Evolutionary conservation across 108 stramenopile species (phyloP).

Genomic region (Stephanodiscus triporus): DNA sequence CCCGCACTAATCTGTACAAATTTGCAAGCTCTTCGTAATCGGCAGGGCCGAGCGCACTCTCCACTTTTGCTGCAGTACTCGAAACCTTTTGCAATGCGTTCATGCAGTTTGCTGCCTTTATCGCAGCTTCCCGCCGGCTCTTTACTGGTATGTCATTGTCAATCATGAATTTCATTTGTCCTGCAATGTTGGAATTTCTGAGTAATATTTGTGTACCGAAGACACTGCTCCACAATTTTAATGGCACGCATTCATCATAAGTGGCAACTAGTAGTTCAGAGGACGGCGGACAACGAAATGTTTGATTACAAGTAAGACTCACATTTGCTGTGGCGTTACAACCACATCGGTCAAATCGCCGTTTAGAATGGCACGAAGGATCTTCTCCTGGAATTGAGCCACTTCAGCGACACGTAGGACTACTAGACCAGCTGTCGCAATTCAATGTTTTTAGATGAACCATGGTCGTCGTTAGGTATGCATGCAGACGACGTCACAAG

Average conservation of each 20-base stretch:
- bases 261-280: neutral
- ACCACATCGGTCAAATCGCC: conserved; percentile 54
- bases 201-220: conserved; percentile 70
- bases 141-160: conserved; percentile 54
- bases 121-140: conserved; percentile 42
- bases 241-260: neutral
- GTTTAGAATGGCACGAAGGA: conserved; percentile 60
- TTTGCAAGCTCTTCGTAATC: conserved; percentile 63
- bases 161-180: conserved; percentile 72
- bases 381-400: conserved; percentile 72
- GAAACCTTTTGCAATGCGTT: conserved; percentile 59
- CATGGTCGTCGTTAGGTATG: neutral
- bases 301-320: neutral
- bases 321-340: conserved; percentile 63
- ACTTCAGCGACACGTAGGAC: conserved; percentile 73
- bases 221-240: conserved; percentile 6
- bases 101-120: conserved; percentile 58
- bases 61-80: conserved; percentile 45
- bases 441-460: neutral
- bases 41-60: conserved; percentile 37
- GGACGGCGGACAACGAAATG: neutral
- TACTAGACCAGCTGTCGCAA: conserved; percentile 43
- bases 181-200: conserved; percentile 62
- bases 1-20: conserved; percentile 54
- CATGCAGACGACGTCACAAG: neutral